Conservation (phyloP, 805 yeast genomes). For the Starmerella powellii region DNA sequence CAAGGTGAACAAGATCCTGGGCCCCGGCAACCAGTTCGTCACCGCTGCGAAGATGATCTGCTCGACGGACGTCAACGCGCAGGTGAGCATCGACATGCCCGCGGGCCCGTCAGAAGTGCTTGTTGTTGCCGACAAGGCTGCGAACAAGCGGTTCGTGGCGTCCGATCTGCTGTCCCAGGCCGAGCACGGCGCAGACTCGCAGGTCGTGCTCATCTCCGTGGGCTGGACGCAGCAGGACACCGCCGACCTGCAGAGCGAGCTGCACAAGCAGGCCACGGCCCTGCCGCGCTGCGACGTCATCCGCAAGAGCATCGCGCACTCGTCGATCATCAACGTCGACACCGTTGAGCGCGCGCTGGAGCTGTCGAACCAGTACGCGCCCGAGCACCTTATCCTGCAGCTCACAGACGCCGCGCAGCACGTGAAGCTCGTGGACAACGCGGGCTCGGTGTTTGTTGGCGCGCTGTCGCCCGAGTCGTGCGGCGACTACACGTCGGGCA, state of each 20-base stretch:
- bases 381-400: constrained; percentile 93
- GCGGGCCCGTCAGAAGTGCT: constrained; percentile 98
- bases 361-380: constrained; percentile 88
- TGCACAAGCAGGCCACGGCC: constrained; percentile 66
- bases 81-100: constrained; percentile 97
- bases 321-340: constrained; percentile 61
- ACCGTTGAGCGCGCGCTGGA: constrained; percentile 67
- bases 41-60: constrained; percentile 98
- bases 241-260: constrained; percentile 63
- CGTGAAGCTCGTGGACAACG: constrained; percentile 70
- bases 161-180: constrained; percentile 93
- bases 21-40: constrained; percentile 98
- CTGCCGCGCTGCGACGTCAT: constrained; percentile 91
- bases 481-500: constrained; percentile 97
- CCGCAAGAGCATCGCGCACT: constrained; percentile 82
- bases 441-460: constrained; percentile 95
- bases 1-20: constrained; percentile 91
- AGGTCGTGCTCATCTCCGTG: constrained; percentile 83
- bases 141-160: constrained; percentile 96
- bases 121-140: constrained; percentile 74
- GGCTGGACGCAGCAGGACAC: constrained; percentile 50
- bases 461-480: constrained; percentile 94
- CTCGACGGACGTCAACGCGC: constrained; percentile 86
- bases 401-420: constrained; percentile 62
- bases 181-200: constrained; percentile 97